Evolutionary conservation across 1,284 basidiomycete species (phyloP).

Genomic region (Cronartium quercuum): DNA sequence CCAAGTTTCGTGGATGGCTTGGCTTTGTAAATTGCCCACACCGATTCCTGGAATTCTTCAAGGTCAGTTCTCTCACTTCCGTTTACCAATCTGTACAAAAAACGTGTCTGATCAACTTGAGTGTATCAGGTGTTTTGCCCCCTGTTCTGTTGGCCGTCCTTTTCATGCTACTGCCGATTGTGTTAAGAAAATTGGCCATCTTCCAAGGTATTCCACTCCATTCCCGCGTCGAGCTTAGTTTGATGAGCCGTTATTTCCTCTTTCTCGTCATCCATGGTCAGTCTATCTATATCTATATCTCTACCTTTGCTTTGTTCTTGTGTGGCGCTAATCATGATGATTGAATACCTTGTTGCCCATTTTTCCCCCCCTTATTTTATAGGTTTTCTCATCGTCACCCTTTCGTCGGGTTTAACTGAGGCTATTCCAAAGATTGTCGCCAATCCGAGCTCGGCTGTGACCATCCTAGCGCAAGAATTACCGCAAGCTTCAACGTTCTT

Average conservation of each 20-base stretch:
- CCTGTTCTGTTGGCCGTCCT: conserved; percentile 76
- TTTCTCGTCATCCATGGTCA: conserved; percentile 77
- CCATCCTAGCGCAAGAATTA: conserved; percentile 65
- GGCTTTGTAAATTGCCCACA: conserved; percentile 64
- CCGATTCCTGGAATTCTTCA: conserved; percentile 73
- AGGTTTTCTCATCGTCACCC: conserved; percentile 79
- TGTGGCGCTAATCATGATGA: not conserved
- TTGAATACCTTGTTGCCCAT: conserved; percentile 10
- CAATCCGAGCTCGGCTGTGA: conserved; percentile 61
- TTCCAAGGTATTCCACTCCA: conserved; percentile 75
- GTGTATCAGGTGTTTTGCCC: conserved; percentile 60
- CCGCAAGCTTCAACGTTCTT: conserved; percentile 88
- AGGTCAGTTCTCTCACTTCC: conserved; percentile 51
- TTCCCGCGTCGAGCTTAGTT: conserved; percentile 74
- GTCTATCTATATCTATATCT: not conserved
- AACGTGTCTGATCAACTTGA: not conserved
- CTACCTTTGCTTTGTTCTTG: not conserved
- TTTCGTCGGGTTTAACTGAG: conserved; percentile 70
- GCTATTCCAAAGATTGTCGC: conserved; percentile 61
- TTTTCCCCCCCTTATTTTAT: too few species aligned
- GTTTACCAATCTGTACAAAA: not conserved
- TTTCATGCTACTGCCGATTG: conserved; percentile 82
- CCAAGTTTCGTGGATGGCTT: conserved; percentile 65
- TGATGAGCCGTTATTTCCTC: conserved; percentile 85
- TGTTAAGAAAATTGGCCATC: conserved; percentile 67